Conservation (phyloP, 805 yeast genomes). For the Millerozyma acaciae region DNA sequence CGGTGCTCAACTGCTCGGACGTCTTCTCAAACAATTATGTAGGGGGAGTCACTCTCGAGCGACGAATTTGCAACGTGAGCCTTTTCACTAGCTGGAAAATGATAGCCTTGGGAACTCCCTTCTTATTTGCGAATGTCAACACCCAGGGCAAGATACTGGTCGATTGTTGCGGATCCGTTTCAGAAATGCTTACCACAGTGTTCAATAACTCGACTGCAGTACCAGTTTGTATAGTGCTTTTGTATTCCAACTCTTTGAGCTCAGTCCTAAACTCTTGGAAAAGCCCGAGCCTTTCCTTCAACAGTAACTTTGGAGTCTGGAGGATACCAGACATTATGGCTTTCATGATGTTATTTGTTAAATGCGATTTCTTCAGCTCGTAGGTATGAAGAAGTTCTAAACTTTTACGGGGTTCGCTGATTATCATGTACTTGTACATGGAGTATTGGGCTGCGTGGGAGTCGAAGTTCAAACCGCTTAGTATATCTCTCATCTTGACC, state of each 20-base stretch:
- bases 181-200: slow-evolving; percentile 5
- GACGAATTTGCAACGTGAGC: neutral
- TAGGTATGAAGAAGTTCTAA: slow-evolving; percentile 21
- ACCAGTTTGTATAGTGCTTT: slow-evolving; percentile 12
- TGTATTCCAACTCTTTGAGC: slow-evolving; percentile 11
- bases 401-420: slow-evolving; percentile 23
- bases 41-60: too few relatives aligned
- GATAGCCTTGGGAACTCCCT: slow-evolving; percentile 6
- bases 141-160: slow-evolving; percentile 6
- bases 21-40: too few relatives aligned
- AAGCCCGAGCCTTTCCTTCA: slow-evolving; percentile 15
- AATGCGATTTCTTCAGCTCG: slow-evolving; percentile 14
- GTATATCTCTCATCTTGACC: slow-evolving; percentile 16
- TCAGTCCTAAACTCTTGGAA: slow-evolving; percentile 16
- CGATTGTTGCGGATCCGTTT: slow-evolving; percentile 6
- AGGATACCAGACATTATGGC: slow-evolving; percentile 29
- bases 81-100: slow-evolving; percentile 6
- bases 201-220: slow-evolving; percentile 14
- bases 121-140: slow-evolving; percentile 7
- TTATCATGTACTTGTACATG: slow-evolving; percentile 25
- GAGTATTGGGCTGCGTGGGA: slow-evolving; percentile 7
- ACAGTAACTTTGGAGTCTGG: slow-evolving; percentile 12
- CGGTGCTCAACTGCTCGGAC: too few relatives aligned
- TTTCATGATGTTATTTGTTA: slow-evolving; percentile 16
- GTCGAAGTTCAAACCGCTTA: slow-evolving; percentile 12